Percentiles rank a stretch among this genome's conserved stretches.
phyloP scores from a whole-genome alignment of 2,329 filamentous ascomycete genomes.

The Colletotrichum costaricense region DNA sequence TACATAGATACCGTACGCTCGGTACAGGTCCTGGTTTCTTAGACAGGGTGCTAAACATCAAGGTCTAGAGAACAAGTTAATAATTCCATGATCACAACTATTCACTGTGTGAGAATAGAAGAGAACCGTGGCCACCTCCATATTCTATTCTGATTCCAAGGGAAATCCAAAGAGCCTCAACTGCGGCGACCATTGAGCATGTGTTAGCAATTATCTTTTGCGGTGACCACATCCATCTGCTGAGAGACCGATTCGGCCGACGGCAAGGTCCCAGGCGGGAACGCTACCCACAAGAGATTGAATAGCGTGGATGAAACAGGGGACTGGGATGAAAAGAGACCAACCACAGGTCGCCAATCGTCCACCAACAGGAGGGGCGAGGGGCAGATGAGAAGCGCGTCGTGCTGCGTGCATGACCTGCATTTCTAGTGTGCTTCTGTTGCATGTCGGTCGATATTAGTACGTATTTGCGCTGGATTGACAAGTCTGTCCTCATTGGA shows the following conservation, averaged over 20 bases:
- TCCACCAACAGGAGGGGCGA: not conserved
- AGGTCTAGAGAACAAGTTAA: not conserved
- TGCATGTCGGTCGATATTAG: slow-evolving; percentile 24
- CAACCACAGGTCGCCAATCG: slow-evolving; percentile 13
- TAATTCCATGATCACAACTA: too few species aligned
- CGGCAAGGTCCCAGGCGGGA: not conserved
- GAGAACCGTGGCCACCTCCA: not conserved
- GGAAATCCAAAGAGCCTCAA: not conserved
- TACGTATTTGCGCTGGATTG: not conserved
- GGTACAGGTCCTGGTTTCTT: not conserved
- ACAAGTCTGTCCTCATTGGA: slow-evolving; percentile 1
- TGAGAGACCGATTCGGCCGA: not conserved
- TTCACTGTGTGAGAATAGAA: too few species aligned
- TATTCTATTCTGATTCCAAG: not conserved
- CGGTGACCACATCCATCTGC: not conserved
- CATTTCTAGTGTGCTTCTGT: slow-evolving; percentile 16
- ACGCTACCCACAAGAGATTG: slow-evolving; percentile 12
- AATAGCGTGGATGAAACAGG: slow-evolving; percentile 25
- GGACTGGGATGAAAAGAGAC: slow-evolving; percentile 9
- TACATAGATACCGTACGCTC: not conserved
- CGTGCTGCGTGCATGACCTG: slow-evolving; percentile 28
- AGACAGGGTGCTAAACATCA: not conserved
- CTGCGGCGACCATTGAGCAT: too few species aligned
- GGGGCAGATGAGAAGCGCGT: slow-evolving; percentile 9
- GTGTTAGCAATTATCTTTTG: not conserved